phyloP scores from a whole-genome alignment of 164 flowering plant genomes.

The Nymphaea thermarum region DNA sequence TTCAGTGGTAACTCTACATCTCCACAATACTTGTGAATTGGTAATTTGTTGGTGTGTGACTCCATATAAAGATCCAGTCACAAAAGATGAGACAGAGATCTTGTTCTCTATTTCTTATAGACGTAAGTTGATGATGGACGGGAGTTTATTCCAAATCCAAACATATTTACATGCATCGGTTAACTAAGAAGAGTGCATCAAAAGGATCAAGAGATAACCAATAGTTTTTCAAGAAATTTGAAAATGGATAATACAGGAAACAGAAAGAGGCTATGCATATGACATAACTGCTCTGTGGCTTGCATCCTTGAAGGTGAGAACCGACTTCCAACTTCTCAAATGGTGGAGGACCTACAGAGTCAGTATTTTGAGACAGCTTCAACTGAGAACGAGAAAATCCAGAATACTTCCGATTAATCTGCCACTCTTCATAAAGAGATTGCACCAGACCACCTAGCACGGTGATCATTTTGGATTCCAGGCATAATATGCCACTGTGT shows the following conservation, averaged over 20 bases:
- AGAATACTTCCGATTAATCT: slow-evolving; percentile 70
- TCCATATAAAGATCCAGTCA: no score
- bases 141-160: no score
- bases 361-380: slow-evolving; percentile 28
- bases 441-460: slow-evolving; percentile 75
- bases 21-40: no score
- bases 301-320: slow-evolving; percentile 11
- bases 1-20: no score
- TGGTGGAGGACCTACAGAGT: slow-evolving; percentile 59
- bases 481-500: slow-evolving; percentile 55
- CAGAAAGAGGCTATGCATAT: neutral
- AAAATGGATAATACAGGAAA: neutral
- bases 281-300: neutral
- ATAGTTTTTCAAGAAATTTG: neutral
- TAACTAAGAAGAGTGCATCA: no score
- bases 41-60: no score
- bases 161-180: no score
- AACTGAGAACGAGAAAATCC: slow-evolving; percentile 53
- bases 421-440: slow-evolving; percentile 86
- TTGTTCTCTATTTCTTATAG: no score
- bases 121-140: no score
- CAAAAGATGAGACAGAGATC: no score
- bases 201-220: no score
- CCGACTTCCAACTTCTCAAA: slow-evolving; percentile 74
- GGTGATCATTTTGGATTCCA: slow-evolving; percentile 42